Evolutionary conservation across 2,329 filamentous ascomycete species (phyloP).

Genomic region (Claviceps purpurea): DNA sequence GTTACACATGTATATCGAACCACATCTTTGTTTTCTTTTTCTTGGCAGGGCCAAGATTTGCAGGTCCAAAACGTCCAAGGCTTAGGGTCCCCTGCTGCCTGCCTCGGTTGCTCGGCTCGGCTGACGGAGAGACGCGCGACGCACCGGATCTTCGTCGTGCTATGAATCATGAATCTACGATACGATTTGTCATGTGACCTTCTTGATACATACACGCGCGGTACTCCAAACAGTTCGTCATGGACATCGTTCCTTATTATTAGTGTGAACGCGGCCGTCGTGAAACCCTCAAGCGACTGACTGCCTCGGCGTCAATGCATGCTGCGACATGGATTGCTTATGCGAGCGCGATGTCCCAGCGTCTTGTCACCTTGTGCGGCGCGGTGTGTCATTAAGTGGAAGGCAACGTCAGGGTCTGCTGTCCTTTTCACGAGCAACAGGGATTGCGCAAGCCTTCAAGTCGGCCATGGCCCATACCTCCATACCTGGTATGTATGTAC

Average conservation of each 20-base stretch:
- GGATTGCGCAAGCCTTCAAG: background rate
- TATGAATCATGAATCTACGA: too few relatives aligned
- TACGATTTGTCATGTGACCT: background rate
- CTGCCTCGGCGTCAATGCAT: background rate
- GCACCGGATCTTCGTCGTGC: background rate
- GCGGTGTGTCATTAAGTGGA: background rate
- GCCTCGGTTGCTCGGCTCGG: background rate
- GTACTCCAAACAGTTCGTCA: background rate
- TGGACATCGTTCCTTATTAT: background rate
- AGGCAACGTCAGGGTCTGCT: background rate
- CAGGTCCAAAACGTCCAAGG: background rate
- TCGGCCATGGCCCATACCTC: too few relatives aligned
- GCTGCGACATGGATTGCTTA: background rate
- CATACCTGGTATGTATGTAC: too few relatives aligned
- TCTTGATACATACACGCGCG: background rate
- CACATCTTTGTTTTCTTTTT: background rate
- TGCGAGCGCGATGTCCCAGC: background rate
- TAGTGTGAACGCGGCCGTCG: background rate
- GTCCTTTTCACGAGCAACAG: background rate
- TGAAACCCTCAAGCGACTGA: background rate
- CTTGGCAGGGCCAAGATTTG: background rate
- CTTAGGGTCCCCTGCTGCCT: background rate
- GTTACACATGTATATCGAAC: background rate
- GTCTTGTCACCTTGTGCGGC: background rate
- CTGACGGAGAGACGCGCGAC: conserved; percentile 1